A percentile compares a stretch with the other conserved stretches of the same genome.
Conservation (phyloP, 768 basidiomycete genomes). For the Suillus fuscotomentosus region DNA sequence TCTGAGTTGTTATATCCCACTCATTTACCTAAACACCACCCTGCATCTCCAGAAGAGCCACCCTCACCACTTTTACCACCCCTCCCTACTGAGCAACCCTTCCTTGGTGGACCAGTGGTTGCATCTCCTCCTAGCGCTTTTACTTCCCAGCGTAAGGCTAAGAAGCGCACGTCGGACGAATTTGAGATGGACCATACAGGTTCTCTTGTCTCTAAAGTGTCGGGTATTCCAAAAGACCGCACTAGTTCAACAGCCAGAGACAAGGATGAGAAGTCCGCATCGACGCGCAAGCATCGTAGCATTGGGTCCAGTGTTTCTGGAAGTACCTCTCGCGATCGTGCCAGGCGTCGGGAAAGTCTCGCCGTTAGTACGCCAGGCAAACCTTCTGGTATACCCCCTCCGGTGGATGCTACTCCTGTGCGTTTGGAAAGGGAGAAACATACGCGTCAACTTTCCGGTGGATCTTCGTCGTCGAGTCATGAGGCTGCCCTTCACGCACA, state of each 20-base stretch:
- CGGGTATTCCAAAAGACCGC: constrained; percentile 29
- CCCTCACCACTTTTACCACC: constrained; percentile 28
- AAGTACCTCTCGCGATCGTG: constrained; percentile 38
- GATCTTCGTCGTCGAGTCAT: constrained; percentile 64
- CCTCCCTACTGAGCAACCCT: constrained; percentile 31
- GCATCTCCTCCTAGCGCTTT: constrained; percentile 67
- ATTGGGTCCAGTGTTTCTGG: constrained; percentile 53
- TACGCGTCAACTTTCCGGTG: constrained; percentile 63
- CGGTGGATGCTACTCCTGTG: constrained; percentile 22
- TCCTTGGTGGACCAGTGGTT: constrained; percentile 26
- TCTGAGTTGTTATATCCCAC: constrained; percentile 30
- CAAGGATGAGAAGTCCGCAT: constrained; percentile 50
- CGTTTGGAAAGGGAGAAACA: constrained; percentile 41
- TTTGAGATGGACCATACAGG: constrained; percentile 79
- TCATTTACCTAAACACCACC: constrained; percentile 30
- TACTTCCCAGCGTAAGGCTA: constrained; percentile 52
- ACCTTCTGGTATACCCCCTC: not conserved
- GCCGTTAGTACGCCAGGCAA: constrained; percentile 40
- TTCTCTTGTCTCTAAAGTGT: constrained; percentile 51
- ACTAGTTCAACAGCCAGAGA: constrained; percentile 33
- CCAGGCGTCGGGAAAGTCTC: constrained; percentile 50
- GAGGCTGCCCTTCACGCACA: constrained; percentile 40
- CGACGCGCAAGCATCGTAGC: constrained; percentile 68
- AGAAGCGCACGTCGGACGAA: constrained; percentile 79
- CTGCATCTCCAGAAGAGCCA: constrained; percentile 23